A percentile compares a stretch with the other conserved stretches of the same genome.
phyloP scores from a whole-genome alignment of 2,329 filamentous ascomycete genomes.

The Monilinia vaccinii-corymbosi region DNA sequence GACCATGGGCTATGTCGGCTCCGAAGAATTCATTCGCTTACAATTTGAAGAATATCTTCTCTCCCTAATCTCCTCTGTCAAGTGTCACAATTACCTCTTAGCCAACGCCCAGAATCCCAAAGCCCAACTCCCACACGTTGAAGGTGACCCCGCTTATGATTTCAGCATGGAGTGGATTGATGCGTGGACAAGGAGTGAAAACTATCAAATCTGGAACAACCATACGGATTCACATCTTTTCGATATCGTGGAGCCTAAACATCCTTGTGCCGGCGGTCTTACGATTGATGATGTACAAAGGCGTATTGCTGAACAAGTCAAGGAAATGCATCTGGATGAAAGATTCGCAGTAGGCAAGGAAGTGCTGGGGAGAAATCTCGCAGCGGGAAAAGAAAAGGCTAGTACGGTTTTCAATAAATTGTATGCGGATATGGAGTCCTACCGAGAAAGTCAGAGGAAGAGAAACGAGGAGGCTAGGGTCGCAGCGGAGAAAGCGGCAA shows the following conservation, averaged over 20 bases:
- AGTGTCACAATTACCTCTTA: constrained; percentile 68
- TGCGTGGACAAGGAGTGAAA: constrained; percentile 81
- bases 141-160: constrained; percentile 77
- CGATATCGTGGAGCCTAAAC: constrained; percentile 84
- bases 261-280: constrained; percentile 86
- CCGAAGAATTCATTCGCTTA: constrained; percentile 92
- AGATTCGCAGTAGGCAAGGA: constrained; percentile 76
- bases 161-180: constrained; percentile 79
- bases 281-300: constrained; percentile 92
- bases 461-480: constrained; percentile 42
- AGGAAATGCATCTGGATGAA: constrained; percentile 89
- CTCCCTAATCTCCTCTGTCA: constrained; percentile 77
- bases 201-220: constrained; percentile 80
- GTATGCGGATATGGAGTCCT: constrained; percentile 80
- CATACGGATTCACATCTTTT: constrained; percentile 82
- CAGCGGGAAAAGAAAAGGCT: constrained; percentile 79
- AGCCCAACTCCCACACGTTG: constrained; percentile 53
- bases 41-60: constrained; percentile 97
- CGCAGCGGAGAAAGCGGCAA: constrained; percentile 16
- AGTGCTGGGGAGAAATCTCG: constrained; percentile 79
- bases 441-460: constrained; percentile 64
- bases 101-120: constrained; percentile 48
- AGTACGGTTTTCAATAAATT: constrained; percentile 79
- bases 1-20: constrained; percentile 88
- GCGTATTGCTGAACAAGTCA: constrained; percentile 80